Conservation (phyloP, 805 yeast genomes). For the Wickerhamiella nectarea region DNA sequence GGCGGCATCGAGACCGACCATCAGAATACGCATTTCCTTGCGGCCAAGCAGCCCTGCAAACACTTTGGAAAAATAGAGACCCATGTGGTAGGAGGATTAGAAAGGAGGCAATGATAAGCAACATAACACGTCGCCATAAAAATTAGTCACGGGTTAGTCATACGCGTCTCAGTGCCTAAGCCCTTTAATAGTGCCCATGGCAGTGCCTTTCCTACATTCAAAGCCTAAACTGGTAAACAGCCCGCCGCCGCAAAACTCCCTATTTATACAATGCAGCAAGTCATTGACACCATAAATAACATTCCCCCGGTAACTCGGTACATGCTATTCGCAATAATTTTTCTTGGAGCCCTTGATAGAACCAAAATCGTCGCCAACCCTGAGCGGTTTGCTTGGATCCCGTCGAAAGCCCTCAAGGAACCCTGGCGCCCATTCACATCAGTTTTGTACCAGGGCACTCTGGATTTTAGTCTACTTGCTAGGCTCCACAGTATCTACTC, state of each 20-base stretch:
- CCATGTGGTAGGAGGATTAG: slow-evolving; percentile 39
- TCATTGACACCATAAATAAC: neutral
- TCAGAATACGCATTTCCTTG: slow-evolving; percentile 94
- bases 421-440: slow-evolving; percentile 7
- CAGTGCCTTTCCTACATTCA: too few species aligned
- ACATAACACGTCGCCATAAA: slow-evolving; percentile 1
- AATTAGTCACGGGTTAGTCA: neutral
- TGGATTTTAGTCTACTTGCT: neutral
- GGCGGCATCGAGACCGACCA: slow-evolving; percentile 98
- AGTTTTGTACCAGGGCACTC: slow-evolving; percentile 1
- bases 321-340: neutral
- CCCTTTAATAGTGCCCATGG: too few species aligned
- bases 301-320: slow-evolving; percentile 7
- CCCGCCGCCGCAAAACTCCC: too few species aligned
- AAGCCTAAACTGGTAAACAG: too few species aligned
- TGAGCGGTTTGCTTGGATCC: slow-evolving; percentile 1
- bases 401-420: slow-evolving; percentile 1
- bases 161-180: neutral
- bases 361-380: neutral
- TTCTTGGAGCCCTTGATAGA: neutral
- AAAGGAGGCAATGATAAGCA: slow-evolving; percentile 7
- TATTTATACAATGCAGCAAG: neutral
- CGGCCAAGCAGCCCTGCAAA: slow-evolving; percentile 92
- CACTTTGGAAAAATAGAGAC: slow-evolving; percentile 87
- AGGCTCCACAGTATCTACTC: neutral